These are phyloP conservation scores for Corymbia calophylla DNA, from an alignment of 441 rosid species.

Conservation along the genomic window DNA sequence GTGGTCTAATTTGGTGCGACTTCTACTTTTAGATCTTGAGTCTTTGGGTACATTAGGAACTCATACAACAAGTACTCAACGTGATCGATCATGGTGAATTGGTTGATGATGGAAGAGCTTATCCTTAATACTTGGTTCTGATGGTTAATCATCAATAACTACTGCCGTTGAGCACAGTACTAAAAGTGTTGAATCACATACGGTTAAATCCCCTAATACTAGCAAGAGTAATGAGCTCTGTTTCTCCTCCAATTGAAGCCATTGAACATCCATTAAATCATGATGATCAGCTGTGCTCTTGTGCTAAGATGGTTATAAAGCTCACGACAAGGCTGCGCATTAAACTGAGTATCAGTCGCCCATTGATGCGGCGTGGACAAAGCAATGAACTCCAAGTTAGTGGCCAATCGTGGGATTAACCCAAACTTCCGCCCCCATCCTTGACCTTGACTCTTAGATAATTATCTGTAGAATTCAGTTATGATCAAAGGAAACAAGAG, in stretches of 20 bases:
- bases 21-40: not conserved
- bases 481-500: not conserved
- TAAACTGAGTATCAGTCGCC: not conserved
- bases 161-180: not conserved
- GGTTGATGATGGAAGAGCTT: not conserved
- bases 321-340: not conserved
- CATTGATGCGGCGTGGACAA: not conserved
- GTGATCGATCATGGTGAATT: not conserved
- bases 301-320: not conserved
- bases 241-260: not conserved
- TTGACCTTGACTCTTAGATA: not conserved
- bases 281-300: not conserved
- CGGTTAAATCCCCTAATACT: not conserved
- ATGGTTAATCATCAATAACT: not conserved
- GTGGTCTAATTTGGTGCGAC: not conserved
- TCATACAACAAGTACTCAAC: not conserved
- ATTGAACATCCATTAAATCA: not conserved
- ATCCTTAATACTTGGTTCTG: not conserved
- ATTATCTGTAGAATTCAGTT: not conserved
- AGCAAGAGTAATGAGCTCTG: not conserved
- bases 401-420: not conserved
- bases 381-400: not conserved
- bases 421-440: not conserved
- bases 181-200: not conserved
- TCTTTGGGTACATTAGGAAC: not conserved